These are phyloP conservation scores for Escovopsis sp. DNA, from an alignment of 2,329 filamentous ascomycete species.

Conservation along the genomic window DNA sequence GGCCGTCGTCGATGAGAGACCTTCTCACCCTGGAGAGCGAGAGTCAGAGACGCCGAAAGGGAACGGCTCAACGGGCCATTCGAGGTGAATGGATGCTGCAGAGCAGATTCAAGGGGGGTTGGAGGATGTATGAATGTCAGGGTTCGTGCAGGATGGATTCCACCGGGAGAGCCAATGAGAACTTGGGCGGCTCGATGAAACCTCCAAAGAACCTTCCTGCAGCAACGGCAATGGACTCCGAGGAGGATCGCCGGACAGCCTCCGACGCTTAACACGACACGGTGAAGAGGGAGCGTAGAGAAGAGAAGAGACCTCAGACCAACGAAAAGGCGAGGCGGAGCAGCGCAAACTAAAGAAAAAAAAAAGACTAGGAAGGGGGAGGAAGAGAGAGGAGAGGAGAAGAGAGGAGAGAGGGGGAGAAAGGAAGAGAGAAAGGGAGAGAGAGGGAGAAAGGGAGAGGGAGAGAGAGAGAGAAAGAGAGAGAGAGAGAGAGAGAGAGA, in stretches of 20 bases:
- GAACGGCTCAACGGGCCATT: conserved; percentile 5
- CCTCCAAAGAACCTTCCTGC: conserved; percentile 4
- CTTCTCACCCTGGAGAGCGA: too few relatives aligned
- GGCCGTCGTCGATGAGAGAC: too few relatives aligned
- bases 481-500: neutral
- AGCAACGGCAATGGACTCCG: conserved; percentile 4
- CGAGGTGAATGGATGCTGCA: conserved; percentile 5
- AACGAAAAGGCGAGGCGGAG: neutral
- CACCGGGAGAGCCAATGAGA: too few relatives aligned
- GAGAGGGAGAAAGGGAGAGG: neutral
- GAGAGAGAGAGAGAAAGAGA: neutral
- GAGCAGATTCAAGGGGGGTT: conserved; percentile 1
- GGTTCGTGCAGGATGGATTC: neutral
- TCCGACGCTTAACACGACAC: conserved; percentile 2
- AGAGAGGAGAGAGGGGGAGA: neutral
- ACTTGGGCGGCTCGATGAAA: neutral
- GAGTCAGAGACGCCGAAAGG: neutral
- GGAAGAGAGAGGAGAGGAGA: neutral
- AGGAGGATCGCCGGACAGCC: too few relatives aligned
- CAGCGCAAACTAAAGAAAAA: neutral
- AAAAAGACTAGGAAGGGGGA: neutral
- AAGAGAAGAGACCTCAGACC: conserved; percentile 4
- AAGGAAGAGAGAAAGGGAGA: neutral
- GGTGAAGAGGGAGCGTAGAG: conserved; percentile 3
- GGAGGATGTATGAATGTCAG: neutral